These are phyloP conservation scores for Cutaneotrichosporon dermatis DNA, from an alignment of 1,284 basidiomycete genomes.

Conservation along the genomic window DNA sequence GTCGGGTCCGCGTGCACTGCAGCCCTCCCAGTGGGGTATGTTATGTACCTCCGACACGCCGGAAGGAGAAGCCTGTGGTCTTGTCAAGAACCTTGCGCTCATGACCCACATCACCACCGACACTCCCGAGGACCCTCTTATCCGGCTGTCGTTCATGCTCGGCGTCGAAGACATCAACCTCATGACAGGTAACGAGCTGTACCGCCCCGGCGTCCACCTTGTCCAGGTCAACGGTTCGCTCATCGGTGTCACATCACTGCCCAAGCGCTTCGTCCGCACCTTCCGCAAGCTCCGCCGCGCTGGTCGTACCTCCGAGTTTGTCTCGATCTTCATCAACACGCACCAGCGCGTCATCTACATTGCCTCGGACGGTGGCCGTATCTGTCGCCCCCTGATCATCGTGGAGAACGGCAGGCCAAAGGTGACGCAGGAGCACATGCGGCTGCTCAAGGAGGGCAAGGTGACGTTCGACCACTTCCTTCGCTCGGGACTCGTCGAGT, in stretches of 20 bases:
- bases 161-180: slow-evolving; percentile 95
- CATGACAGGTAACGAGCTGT: slow-evolving; percentile 92
- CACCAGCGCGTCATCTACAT: slow-evolving; percentile 95
- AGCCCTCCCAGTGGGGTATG: slow-evolving; percentile 99
- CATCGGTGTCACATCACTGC: slow-evolving; percentile 84
- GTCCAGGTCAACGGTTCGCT: slow-evolving; percentile 97
- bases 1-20: slow-evolving; percentile 92
- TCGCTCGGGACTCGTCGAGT: slow-evolving; percentile 92
- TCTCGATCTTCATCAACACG: slow-evolving; percentile 93
- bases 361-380: slow-evolving; percentile 94
- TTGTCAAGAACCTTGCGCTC: slow-evolving; percentile 97
- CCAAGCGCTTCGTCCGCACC: slow-evolving; percentile 77
- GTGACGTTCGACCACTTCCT: slow-evolving; percentile 94
- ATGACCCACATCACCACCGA: slow-evolving; percentile 99
- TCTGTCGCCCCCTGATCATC: slow-evolving; percentile 97
- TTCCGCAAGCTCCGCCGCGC: slow-evolving; percentile 91
- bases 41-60: slow-evolving; percentile 98
- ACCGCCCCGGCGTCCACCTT: slow-evolving; percentile 82
- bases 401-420: slow-evolving; percentile 77
- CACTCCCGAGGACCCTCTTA: slow-evolving; percentile 92
- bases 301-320: slow-evolving; percentile 90
- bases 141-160: slow-evolving; percentile 83
- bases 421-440: slow-evolving; percentile 77
- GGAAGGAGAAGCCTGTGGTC: slow-evolving; percentile 97
- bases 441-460: slow-evolving; percentile 71